phyloP scores from a whole-genome alignment of 768 basidiomycete genomes.

The Boletus rubescentipes region DNA sequence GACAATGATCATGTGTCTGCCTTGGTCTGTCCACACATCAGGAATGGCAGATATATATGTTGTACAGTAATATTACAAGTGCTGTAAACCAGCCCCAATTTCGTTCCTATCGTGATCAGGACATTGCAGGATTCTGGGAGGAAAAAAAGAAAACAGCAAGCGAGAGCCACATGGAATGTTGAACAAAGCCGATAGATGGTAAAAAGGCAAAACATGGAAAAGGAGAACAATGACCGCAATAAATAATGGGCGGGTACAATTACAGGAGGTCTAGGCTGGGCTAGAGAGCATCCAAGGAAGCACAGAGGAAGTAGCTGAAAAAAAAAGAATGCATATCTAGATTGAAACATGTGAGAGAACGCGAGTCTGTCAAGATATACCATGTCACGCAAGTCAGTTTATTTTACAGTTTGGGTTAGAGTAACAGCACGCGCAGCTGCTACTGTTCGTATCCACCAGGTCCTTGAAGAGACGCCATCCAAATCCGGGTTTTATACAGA shows the following conservation, averaged over 20 bases:
- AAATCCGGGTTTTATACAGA: slow-evolving; percentile 91
- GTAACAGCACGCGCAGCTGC: slow-evolving; percentile 8
- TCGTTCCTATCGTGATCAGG: slow-evolving; percentile 2
- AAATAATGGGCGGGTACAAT: slow-evolving; percentile 26
- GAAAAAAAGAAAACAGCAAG: background rate
- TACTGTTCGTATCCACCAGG: slow-evolving; percentile 44
- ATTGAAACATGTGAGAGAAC: slow-evolving; percentile 17
- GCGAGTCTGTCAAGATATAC: slow-evolving; percentile 22
- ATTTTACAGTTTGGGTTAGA: slow-evolving; percentile 8
- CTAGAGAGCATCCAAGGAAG: slow-evolving; percentile 30
- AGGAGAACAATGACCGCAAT: background rate
- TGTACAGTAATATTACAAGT: slow-evolving; percentile 32
- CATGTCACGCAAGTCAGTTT: slow-evolving; percentile 19
- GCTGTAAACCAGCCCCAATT: slow-evolving; percentile 7
- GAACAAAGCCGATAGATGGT: background rate
- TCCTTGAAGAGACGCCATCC: slow-evolving; percentile 86
- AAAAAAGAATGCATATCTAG: slow-evolving; percentile 32
- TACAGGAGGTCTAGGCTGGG: slow-evolving; percentile 33
- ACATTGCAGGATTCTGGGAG: background rate
- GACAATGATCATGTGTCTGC: background rate
- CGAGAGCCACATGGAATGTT: background rate
- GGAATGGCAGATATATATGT: slow-evolving; percentile 16
- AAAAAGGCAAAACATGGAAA: background rate
- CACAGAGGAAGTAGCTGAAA: background rate
- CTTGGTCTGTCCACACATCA: background rate